phyloP scores from a whole-genome alignment of 1,284 basidiomycete species.

The Malassezia nana region DNA sequence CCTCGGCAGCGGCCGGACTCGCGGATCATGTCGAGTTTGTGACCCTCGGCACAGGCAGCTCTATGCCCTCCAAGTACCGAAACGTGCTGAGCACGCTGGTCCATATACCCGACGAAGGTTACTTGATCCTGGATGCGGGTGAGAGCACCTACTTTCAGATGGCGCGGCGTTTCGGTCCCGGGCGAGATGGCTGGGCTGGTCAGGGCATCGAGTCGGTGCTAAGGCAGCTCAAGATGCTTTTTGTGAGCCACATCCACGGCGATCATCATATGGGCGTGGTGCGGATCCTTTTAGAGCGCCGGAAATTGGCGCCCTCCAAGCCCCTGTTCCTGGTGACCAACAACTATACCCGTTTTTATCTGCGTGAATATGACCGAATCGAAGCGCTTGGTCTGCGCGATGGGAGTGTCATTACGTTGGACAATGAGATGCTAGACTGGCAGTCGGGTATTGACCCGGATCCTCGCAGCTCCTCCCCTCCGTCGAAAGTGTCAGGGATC shows the following conservation, averaged over 20 bases:
- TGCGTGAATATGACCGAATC: slow-evolving; percentile 59
- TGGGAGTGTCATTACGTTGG: slow-evolving; percentile 50
- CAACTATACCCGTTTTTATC: slow-evolving; percentile 56
- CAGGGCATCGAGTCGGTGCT: slow-evolving; percentile 48
- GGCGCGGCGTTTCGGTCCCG: slow-evolving; percentile 61
- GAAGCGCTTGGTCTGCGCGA: slow-evolving; percentile 59
- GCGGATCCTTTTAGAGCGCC: slow-evolving; percentile 64
- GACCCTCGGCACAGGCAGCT: slow-evolving; percentile 78
- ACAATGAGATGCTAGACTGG: slow-evolving; percentile 28
- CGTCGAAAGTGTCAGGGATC: background rate
- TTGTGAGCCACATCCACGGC: slow-evolving; percentile 79
- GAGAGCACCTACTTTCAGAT: slow-evolving; percentile 89
- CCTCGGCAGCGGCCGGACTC: background rate
- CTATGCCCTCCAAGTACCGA: slow-evolving; percentile 58
- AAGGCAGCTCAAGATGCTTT: slow-evolving; percentile 66
- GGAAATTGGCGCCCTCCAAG: slow-evolving; percentile 52
- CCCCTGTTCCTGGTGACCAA: slow-evolving; percentile 63
- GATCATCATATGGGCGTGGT: slow-evolving; percentile 83
- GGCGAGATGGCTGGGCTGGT: slow-evolving; percentile 9
- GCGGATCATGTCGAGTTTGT: slow-evolving; percentile 57
- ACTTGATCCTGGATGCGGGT: slow-evolving; percentile 72
- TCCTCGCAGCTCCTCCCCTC: background rate
- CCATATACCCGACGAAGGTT: slow-evolving; percentile 30
- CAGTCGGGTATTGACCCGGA: slow-evolving; percentile 24
- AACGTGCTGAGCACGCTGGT: slow-evolving; percentile 43